A percentile compares a stretch with the other conserved stretches of the same genome.
Conservation (phyloP, 169 alveolate genomes). For the Nephromyces sp. region DNA sequence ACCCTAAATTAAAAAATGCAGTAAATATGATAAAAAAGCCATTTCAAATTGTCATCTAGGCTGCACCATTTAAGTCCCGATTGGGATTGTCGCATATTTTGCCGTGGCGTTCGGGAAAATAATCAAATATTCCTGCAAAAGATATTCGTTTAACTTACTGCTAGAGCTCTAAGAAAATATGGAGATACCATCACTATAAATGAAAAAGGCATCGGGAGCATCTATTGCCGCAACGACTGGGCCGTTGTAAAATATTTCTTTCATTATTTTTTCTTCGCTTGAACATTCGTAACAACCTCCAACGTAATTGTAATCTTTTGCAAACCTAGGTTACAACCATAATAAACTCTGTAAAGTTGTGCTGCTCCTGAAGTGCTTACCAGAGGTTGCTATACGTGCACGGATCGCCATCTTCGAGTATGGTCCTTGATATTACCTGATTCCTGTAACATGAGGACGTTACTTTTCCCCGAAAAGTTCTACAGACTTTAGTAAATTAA, state of each 20-base stretch:
- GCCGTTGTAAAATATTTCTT: constrained; percentile 36
- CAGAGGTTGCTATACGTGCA: not conserved
- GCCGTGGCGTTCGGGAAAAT: constrained; percentile 47
- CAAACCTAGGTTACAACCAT: constrained; percentile 24
- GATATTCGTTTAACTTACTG: too few species aligned
- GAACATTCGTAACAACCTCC: constrained; percentile 50
- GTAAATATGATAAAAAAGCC: too few species aligned
- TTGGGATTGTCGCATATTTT: constrained; percentile 62
- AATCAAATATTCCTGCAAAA: constrained; percentile 29
- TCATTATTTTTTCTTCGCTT: constrained; percentile 37
- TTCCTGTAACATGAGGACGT: too few species aligned
- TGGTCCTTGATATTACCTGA: too few species aligned
- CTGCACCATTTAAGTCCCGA: constrained; percentile 58
- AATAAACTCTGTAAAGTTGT: too few species aligned
- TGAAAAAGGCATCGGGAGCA: constrained; percentile 53
- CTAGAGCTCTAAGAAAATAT: too few species aligned
- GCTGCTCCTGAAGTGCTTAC: not conserved
- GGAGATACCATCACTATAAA: constrained; percentile 35
- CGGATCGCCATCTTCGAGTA: too few species aligned
- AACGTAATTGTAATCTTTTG: constrained; percentile 44
- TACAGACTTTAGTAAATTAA: too few species aligned
- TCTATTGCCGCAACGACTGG: constrained; percentile 67
- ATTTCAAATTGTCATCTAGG: too few species aligned
- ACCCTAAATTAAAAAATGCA: too few species aligned
- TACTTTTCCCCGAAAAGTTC: too few species aligned